Evolutionary conservation across 352 stramenopile genomes (phyloP).

Genomic region (Nothophytophthora sp.): DNA sequence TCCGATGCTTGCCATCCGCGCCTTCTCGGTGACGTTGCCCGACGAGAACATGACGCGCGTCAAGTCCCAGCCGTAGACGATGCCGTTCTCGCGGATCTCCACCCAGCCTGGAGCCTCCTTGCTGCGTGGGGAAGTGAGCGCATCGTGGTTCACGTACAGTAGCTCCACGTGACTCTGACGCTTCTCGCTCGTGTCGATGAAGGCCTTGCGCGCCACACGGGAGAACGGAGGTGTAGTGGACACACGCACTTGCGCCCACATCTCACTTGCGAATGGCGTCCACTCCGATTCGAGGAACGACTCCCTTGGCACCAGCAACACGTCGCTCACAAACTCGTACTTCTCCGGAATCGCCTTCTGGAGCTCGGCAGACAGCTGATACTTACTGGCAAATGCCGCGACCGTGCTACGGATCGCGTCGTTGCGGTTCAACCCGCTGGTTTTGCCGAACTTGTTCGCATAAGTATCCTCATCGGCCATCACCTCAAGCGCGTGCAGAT

Average conservation of each 20-base stretch:
- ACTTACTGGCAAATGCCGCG: slow-evolving; percentile 45
- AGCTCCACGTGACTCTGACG: slow-evolving; percentile 80
- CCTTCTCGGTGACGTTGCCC: slow-evolving; percentile 97
- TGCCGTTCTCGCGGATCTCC: slow-evolving; percentile 92
- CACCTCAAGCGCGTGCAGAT: slow-evolving; percentile 40
- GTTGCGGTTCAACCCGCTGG: slow-evolving; percentile 70
- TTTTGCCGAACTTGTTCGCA: slow-evolving; percentile 78
- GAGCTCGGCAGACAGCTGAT: slow-evolving; percentile 39
- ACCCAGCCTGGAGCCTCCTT: slow-evolving; percentile 66
- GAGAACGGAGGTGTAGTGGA: slow-evolving; percentile 54
- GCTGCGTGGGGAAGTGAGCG: slow-evolving; percentile 34
- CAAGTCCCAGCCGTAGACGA: slow-evolving; percentile 95
- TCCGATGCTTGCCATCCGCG: slow-evolving; percentile 89
- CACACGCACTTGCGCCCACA: slow-evolving; percentile 70
- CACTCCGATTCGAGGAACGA: slow-evolving; percentile 65
- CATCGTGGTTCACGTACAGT: slow-evolving; percentile 54
- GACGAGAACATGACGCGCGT: slow-evolving; percentile 97
- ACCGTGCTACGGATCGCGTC: slow-evolving; percentile 69
- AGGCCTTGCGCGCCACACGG: slow-evolving; percentile 80
- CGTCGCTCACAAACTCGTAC: slow-evolving; percentile 80
- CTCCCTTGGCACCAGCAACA: slow-evolving; percentile 68
- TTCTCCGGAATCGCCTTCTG: slow-evolving; percentile 51
- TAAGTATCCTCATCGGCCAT: slow-evolving; percentile 63
- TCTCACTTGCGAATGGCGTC: slow-evolving; percentile 45
- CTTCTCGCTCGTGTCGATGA: slow-evolving; percentile 78